Conservation (phyloP, 73 alveolate species). For the Paramecium primaurelia region DNA sequence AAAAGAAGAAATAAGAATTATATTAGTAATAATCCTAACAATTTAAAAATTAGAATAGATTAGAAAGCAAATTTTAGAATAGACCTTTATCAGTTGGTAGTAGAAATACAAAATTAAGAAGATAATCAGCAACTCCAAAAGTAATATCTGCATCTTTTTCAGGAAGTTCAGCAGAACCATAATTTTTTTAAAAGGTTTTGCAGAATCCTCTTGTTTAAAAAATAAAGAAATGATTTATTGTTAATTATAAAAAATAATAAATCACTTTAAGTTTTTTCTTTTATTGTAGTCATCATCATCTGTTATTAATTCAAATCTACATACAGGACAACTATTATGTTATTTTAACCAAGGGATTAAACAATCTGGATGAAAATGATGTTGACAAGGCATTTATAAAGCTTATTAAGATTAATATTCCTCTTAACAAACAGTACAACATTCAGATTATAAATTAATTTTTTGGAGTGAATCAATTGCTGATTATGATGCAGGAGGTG, state of each 20-base stretch:
- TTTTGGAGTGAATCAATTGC: slow-evolving; percentile 66
- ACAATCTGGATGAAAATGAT: slow-evolving; percentile 79
- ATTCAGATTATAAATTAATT: slow-evolving; percentile 58
- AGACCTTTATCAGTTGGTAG: background rate
- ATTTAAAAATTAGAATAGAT: background rate
- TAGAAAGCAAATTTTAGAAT: background rate
- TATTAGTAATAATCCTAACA: background rate
- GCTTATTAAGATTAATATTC: slow-evolving; percentile 72
- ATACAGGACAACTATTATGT: slow-evolving; percentile 94
- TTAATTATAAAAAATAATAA: background rate
- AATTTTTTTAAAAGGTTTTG: background rate
- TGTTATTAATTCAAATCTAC: slow-evolving; percentile 94
- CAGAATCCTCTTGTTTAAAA: background rate
- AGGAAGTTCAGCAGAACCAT: background rate
- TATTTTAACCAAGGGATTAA: slow-evolving; percentile 88
- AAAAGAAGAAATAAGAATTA: background rate
- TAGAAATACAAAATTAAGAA: background rate
- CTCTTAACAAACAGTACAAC: slow-evolving; percentile 80
- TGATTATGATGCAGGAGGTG: slow-evolving; percentile 85
- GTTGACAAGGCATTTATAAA: slow-evolving; percentile 81
- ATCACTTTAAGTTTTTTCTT: slow-evolving; percentile 70
- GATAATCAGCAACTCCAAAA: background rate
- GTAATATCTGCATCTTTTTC: background rate
- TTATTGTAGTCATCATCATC: slow-evolving; percentile 95
- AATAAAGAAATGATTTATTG: background rate